Base-by-base conservation (phyloP, 352 stramenopile species). In the Pythium apleroticum region DNA sequence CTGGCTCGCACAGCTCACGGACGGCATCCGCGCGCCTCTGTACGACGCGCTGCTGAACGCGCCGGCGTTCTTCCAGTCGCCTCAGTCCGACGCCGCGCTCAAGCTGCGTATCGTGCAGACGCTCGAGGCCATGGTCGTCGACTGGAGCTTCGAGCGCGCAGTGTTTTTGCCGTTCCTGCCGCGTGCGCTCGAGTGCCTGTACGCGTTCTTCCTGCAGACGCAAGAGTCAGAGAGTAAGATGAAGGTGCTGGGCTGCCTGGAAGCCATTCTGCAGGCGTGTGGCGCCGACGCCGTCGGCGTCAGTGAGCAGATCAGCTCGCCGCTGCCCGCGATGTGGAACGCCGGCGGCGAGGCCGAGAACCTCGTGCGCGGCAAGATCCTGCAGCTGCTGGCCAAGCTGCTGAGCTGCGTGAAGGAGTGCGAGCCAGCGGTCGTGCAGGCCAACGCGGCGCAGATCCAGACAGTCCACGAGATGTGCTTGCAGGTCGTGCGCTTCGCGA, bases 141-240 rank as follows among this genome's bases (percentile, higher is more conserved):
- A 96, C 64, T 95, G 88, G 88, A 81, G 86, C 14, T 95, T 95
- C 49, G 77, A 95, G 19, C 57, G 73, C n/a, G 74, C 82, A 9
- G 72, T 78, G 14, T 96, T 96, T 61, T 63, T 73, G 25, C 85
- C 84, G 19, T 94, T 92, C 43, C 55, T 93, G 9, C 65, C 80
- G 11, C 75, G 76, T 10, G 76, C 79, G 7, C 67, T 94, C 56
- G 73, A 80, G 46, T 89, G 73, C 49, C 65, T 95, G 25, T 92
- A 87, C 52, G 62, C 68, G 20, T 86, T 93, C 28, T 93, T 95
- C 73, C 74, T 76, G 4, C 76, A 87, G 19, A 64, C 79, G 0
- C 63, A 80, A 9, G 81, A 89, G 25, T 81, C 76, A 0, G 87
- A 93, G 31, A 94, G 78, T 64, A 91, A 94, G 60, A 78, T 95